These are phyloP conservation scores for Phaeotremella fagi DNA, from an alignment of 768 basidiomycete species.

Conservation along the genomic window DNA sequence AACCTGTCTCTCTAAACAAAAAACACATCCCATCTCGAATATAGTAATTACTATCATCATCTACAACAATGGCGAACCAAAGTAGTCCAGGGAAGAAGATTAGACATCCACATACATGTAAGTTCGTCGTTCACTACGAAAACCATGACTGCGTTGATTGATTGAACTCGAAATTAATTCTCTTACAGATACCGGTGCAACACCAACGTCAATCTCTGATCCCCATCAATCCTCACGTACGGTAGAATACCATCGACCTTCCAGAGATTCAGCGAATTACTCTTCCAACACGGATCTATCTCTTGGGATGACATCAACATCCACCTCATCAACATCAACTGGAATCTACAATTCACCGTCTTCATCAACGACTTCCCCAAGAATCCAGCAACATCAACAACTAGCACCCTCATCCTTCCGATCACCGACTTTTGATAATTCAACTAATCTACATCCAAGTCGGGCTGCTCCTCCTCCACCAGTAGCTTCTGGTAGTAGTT, in stretches of 20 bases:
- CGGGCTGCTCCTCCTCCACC: constrained; percentile 41
- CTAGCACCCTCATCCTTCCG: constrained; percentile 32
- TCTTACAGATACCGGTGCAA: constrained; percentile 43
- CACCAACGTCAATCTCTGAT: constrained; percentile 28
- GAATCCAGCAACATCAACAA: constrained; percentile 1
- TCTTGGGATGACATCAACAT: constrained; percentile 40
- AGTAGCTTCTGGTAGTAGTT: no score
- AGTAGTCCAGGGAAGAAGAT: constrained; percentile 45
- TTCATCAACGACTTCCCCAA: constrained; percentile 13
- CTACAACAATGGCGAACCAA: constrained; percentile 18
- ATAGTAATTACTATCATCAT: not conserved
- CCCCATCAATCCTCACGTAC: constrained; percentile 25
- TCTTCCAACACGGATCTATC: constrained; percentile 47
- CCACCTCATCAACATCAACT: constrained; percentile 12
- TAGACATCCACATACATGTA: constrained; percentile 46
- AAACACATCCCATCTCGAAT: not conserved
- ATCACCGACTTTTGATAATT: constrained; percentile 32
- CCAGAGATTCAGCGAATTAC: constrained; percentile 42
- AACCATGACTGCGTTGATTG: not conserved
- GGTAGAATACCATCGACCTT: constrained; percentile 48
- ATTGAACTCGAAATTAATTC: not conserved
- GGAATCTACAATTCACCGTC: constrained; percentile 4
- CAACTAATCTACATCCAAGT: constrained; percentile 25
- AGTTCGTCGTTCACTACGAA: no score
- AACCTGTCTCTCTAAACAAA: not conserved